Percentiles rank a stretch among this genome's conserved stretches.
phyloP scores from a whole-genome alignment of 768 basidiomycete genomes.

The Leucocoprinus leucothites region DNA sequence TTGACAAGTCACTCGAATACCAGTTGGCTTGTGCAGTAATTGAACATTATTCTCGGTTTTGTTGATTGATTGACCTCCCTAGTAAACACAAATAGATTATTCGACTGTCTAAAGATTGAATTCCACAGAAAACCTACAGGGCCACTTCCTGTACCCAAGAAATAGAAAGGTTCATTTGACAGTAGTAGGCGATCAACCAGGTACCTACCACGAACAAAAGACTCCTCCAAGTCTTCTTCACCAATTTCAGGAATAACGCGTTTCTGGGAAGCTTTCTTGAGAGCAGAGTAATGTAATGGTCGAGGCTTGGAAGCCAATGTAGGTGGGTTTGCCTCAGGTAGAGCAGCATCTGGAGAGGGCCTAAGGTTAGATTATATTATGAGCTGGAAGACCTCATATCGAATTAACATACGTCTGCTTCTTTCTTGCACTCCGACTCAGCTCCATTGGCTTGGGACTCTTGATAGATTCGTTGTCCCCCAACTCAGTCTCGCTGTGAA shows the following conservation, averaged over 20 bases:
- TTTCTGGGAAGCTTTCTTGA: conserved; percentile 65
- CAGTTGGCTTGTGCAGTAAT: conserved; percentile 84
- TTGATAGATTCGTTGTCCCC: conserved; percentile 84
- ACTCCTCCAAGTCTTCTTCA: conserved; percentile 84
- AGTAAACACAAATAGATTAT: conserved; percentile 18
- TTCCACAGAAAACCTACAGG: conserved; percentile 45
- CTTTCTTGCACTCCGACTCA: conserved; percentile 45
- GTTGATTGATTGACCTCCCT: conserved; percentile 96
- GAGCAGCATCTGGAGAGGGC: conserved; percentile 35
- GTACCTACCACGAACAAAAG: conserved; percentile 75
- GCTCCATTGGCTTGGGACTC: conserved; percentile 44
- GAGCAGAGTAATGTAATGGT: conserved; percentile 58
- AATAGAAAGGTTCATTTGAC: not conserved
- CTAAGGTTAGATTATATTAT: conserved; percentile 26
- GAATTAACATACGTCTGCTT: conserved; percentile 26
- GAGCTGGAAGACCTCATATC: not conserved
- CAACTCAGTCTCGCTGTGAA: conserved; percentile 81
- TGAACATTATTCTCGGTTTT: conserved; percentile 93
- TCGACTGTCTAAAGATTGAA: conserved; percentile 15
- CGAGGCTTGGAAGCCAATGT: conserved; percentile 20
- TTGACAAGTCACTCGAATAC: conserved; percentile 84
- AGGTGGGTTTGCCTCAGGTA: conserved; percentile 22
- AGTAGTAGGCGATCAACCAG: not conserved
- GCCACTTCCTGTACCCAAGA: conserved; percentile 61
- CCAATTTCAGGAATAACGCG: conserved; percentile 64